phyloP scores from a whole-genome alignment of 2,329 filamentous ascomycete species.

The Sporothrix pallida region DNA sequence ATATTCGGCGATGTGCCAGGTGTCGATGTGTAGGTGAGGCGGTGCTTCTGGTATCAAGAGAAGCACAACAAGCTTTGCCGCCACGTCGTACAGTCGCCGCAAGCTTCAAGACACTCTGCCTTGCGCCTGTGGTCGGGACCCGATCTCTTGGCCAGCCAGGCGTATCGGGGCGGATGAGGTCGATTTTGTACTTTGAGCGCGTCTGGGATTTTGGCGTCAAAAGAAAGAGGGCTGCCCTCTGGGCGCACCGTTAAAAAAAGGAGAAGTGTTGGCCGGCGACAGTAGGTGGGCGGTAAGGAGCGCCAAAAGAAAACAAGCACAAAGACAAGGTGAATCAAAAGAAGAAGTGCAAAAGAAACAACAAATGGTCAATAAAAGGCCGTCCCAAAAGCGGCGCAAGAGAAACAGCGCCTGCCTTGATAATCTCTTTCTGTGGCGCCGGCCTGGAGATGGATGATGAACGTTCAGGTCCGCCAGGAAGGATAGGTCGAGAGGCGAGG shows the following conservation, averaged over 20 bases:
- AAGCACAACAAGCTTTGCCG: not conserved
- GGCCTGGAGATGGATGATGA: not conserved
- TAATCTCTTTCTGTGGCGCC: conserved; percentile 9
- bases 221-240: conserved; percentile 5
- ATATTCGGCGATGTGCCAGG: not conserved
- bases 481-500: conserved; percentile 28
- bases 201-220: not conserved
- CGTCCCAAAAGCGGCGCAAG: conserved; percentile 26
- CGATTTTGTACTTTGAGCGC: not conserved
- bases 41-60: not conserved
- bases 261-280: conserved; percentile 18
- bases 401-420: conserved; percentile 6
- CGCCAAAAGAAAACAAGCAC: not conserved
- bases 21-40: not conserved
- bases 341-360: not conserved
- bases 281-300: conserved; percentile 21
- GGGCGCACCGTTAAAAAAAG: conserved; percentile 2
- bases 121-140: conserved; percentile 18
- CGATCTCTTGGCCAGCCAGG: conserved; percentile 23
- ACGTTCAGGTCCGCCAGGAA: conserved; percentile 10
- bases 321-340: not conserved
- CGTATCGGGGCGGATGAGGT: conserved; percentile 10
- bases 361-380: not conserved
- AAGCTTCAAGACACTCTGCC: conserved; percentile 24
- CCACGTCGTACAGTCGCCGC: conserved; percentile 14